Percentiles rank a stretch among this genome's conserved stretches.
These are phyloP conservation scores for Rhizopogon vulgaris DNA, from an alignment of 768 basidiomycete genomes.

Conservation along the genomic window DNA sequence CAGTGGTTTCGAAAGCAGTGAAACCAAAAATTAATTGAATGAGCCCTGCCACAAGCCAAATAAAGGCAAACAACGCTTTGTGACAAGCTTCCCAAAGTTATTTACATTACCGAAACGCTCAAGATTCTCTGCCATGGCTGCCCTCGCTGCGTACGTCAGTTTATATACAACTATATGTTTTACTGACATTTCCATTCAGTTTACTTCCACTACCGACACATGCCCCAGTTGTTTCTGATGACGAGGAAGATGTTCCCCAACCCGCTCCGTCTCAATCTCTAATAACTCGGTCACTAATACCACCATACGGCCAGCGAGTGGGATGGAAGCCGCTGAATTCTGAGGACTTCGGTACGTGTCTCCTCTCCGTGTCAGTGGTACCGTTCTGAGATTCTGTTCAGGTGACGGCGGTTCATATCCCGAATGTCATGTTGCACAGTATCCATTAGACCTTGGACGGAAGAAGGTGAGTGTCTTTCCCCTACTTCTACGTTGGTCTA, in stretches of 20 bases:
- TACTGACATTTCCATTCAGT: constrained; percentile 31
- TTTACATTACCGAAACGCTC: constrained; percentile 8
- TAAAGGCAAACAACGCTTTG: constrained; percentile 7
- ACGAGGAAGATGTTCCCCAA: constrained; percentile 48
- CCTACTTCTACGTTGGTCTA: not conserved
- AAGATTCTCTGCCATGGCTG: constrained; percentile 46
- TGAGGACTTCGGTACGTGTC: constrained; percentile 74
- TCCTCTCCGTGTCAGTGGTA: constrained; percentile 1
- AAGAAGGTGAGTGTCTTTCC: constrained; percentile 65
- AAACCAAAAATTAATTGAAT: constrained; percentile 13
- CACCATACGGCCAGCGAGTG: constrained; percentile 79
- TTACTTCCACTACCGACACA: constrained; percentile 64
- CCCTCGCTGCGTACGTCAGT: constrained; percentile 67
- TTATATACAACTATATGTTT: not conserved
- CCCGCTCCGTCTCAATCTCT: constrained; percentile 31
- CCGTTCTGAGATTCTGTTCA: constrained; percentile 20
- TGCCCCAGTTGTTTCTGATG: constrained; percentile 46
- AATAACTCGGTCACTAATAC: constrained; percentile 49
- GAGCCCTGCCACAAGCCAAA: constrained; percentile 22
- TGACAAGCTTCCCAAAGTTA: not conserved
- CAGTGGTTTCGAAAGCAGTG: not conserved
- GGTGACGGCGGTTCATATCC: constrained; percentile 86
- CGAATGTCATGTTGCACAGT: constrained; percentile 96
- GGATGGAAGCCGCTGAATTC: constrained; percentile 82
- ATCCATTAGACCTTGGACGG: constrained; percentile 90